These are phyloP conservation scores for Mycena leptocephala DNA, from an alignment of 768 basidiomycete genomes.

Conservation along the genomic window DNA sequence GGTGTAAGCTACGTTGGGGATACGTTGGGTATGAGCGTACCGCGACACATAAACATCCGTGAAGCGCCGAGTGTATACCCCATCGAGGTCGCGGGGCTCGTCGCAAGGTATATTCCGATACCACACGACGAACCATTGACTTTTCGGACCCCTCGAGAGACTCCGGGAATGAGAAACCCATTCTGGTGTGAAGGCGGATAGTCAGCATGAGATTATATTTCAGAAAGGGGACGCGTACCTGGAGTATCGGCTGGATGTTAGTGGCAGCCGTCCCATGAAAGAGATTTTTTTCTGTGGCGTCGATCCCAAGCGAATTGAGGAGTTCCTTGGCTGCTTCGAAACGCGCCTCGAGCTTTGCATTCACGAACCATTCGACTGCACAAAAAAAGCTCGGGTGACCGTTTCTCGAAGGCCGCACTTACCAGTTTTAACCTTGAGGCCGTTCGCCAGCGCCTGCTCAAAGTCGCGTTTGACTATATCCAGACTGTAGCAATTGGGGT, in stretches of 20 bases:
- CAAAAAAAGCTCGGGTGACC: no score
- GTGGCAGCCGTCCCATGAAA: conserved; percentile 29
- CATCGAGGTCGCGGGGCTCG: conserved; percentile 4
- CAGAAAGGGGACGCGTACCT: neutral
- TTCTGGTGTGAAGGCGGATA: neutral
- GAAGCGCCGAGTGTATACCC: conserved; percentile 14
- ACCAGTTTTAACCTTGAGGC: conserved; percentile 25
- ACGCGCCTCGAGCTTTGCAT: conserved; percentile 25
- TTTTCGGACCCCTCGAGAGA: neutral
- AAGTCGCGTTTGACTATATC: conserved; percentile 29
- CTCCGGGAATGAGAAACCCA: conserved; percentile 26
- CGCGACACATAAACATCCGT: conserved; percentile 31
- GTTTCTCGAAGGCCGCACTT: neutral
- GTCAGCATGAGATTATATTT: neutral
- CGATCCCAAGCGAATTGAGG: conserved; percentile 19
- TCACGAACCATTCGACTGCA: conserved; percentile 31
- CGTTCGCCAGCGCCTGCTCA: conserved; percentile 11
- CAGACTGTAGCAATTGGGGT: neutral
- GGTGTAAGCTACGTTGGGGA: neutral
- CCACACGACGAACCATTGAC: conserved; percentile 15
- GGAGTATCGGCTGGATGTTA: conserved; percentile 28
- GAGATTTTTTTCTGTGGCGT: conserved; percentile 22
- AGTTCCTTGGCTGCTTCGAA: conserved; percentile 26
- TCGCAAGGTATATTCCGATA: conserved; percentile 24
- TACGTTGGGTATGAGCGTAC: neutral